Conservation (phyloP, 306 rosid species). For the Trichosanthes truncata region DNA sequence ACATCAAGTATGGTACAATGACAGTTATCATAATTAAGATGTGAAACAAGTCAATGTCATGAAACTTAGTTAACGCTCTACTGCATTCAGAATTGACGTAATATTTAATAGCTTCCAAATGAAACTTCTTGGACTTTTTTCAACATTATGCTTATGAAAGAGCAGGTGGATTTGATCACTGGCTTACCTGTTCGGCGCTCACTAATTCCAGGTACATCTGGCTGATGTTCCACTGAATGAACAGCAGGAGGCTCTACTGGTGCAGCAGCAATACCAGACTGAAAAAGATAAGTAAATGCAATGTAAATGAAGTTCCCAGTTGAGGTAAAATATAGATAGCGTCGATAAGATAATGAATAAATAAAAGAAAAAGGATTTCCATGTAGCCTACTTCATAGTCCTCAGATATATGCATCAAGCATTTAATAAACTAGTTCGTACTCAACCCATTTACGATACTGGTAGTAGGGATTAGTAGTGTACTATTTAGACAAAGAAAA, state of each 20-base stretch:
- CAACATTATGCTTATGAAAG: background rate
- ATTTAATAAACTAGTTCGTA: background rate
- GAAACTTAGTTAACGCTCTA: background rate
- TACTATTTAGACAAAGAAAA: background rate
- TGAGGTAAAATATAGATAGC: background rate
- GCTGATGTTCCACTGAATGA: conserved; percentile 30
- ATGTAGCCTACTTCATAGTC: background rate
- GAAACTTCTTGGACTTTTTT: background rate
- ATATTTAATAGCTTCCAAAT: background rate
- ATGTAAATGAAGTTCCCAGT: background rate
- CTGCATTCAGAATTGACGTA: background rate
- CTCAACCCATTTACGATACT: background rate
- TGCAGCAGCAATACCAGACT: conserved; percentile 28
- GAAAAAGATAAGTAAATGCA: conserved; percentile 10
- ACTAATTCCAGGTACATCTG: conserved; percentile 62
- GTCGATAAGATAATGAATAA: background rate
- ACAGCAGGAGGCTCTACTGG: conserved; percentile 25
- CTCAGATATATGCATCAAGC: background rate
- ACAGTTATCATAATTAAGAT: background rate
- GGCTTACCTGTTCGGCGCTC: conserved; percentile 58
- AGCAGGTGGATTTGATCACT: background rate
- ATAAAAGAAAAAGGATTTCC: background rate
- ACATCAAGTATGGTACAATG: background rate
- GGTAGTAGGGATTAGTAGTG: background rate
- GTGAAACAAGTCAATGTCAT: background rate